Evolutionary conservation across 345 rosid species (phyloP).

Genomic region (Cardamine resedifolia): DNA sequence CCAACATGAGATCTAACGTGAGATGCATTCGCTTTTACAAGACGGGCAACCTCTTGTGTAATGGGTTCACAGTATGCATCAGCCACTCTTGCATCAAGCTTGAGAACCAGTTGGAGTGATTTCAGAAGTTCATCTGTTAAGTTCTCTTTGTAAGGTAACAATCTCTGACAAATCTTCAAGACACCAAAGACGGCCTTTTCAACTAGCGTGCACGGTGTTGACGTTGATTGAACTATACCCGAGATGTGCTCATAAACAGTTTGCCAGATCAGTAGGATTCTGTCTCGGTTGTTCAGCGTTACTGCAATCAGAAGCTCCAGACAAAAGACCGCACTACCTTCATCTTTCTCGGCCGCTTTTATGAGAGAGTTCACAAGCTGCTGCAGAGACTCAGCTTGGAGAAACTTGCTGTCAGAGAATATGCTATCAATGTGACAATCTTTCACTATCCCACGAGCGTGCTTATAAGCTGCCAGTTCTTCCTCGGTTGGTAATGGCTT

Average conservation of each 20-base stretch:
- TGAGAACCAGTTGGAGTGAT: conserved; percentile 69
- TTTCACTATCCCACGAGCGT: conserved; percentile 53
- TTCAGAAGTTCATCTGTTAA: conserved; percentile 69
- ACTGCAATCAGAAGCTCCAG: conserved; percentile 66
- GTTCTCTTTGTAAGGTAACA: conserved; percentile 77
- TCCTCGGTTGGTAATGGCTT: conserved; percentile 53
- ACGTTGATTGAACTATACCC: conserved; percentile 58
- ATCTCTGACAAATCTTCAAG: conserved; percentile 63
- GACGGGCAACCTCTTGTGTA: conserved; percentile 67
- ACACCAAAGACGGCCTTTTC: conserved; percentile 81
- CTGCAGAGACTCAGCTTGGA: conserved; percentile 65
- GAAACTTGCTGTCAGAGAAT: conserved; percentile 75
- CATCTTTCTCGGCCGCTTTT: conserved; percentile 51
- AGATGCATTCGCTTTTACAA: conserved; percentile 69
- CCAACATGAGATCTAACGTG: conserved; percentile 66
- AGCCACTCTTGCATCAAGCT: conserved; percentile 74
- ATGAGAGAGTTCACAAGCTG: conserved; percentile 60
- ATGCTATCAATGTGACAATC: conserved; percentile 60
- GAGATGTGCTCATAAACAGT: conserved; percentile 61
- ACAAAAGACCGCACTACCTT: conserved; percentile 60
- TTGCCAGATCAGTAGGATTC: conserved; percentile 70
- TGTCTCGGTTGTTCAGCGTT: conserved; percentile 69
- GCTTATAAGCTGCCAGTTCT: conserved; percentile 57
- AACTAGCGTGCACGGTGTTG: conserved; percentile 58
- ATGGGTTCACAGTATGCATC: conserved; percentile 78